Evolutionary conservation across 78 protist species (phyloP).

Genomic region (Dictyostelium intermedium): DNA sequence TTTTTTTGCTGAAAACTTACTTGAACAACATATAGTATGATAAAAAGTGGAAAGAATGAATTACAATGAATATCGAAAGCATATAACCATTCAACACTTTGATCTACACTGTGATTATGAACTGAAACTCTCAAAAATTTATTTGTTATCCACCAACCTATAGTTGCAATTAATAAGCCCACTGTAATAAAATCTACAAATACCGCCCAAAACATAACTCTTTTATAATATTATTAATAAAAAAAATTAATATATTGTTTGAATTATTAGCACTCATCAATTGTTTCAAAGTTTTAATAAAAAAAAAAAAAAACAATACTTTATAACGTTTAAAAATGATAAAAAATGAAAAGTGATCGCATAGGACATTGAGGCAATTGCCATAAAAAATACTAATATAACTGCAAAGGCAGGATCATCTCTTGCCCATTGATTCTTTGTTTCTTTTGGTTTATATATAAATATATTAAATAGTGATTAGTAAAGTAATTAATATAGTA

Average conservation of each 20-base stretch:
- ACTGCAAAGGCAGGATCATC: conserved; percentile 98
- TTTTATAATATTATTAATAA: background rate
- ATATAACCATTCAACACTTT: conserved; percentile 95
- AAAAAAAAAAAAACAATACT: background rate
- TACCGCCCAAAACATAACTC: conserved; percentile 82
- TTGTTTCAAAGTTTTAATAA: too few species aligned
- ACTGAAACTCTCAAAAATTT: conserved; percentile 55
- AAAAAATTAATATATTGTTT: background rate
- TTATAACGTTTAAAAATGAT: conserved; percentile 41
- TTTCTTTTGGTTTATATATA: too few species aligned
- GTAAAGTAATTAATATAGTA: too few species aligned
- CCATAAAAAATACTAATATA: conserved; percentile 78
- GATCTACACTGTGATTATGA: conserved; percentile 83
- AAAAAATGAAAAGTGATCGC: conserved; percentile 73
- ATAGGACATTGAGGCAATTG: conserved; percentile 82
- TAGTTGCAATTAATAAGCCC: conserved; percentile 82
- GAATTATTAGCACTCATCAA: too few species aligned
- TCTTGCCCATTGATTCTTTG: conserved; percentile 97
- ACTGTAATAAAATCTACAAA: conserved; percentile 85
- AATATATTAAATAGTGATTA: too few species aligned
- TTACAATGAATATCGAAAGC: conserved; percentile 98
- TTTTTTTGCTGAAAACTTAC: conserved; percentile 4
- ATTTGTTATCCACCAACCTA: conserved; percentile 84
- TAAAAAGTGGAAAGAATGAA: conserved; percentile 90
- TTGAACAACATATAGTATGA: conserved; percentile 89